These are phyloP conservation scores for Linum trigynum DNA, from an alignment of 345 rosid genomes.

Conservation along the genomic window DNA sequence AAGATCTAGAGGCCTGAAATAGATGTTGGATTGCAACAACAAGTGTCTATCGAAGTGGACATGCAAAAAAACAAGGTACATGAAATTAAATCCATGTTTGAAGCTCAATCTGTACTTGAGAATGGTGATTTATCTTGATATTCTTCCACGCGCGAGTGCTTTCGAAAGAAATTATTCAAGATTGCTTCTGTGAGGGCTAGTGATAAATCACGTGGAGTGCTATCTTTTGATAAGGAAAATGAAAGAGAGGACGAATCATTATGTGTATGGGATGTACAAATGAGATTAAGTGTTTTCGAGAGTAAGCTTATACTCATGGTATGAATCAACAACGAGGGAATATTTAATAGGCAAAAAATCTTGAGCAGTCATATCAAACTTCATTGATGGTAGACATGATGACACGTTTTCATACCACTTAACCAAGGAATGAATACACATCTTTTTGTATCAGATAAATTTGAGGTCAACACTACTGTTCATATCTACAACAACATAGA, in stretches of 20 bases:
- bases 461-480: constrained; percentile 61
- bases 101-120: neutral
- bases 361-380: constrained; percentile 1
- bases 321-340: constrained; percentile 31
- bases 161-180: neutral
- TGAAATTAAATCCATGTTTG: constrained; percentile 14
- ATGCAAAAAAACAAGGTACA: neutral
- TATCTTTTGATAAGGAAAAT: constrained; percentile 26
- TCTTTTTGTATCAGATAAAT: constrained; percentile 20
- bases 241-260: constrained; percentile 23
- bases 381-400: constrained; percentile 6
- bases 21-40: neutral
- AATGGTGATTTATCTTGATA: neutral
- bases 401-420: constrained; percentile 3
- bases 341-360: constrained; percentile 3
- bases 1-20: neutral
- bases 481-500: constrained; percentile 42
- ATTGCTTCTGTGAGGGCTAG: constrained; percentile 24
- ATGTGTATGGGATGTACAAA: constrained; percentile 21
- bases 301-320: constrained; percentile 30
- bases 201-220: constrained; percentile 16
- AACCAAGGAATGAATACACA: neutral
- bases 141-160: neutral
- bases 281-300: constrained; percentile 30
- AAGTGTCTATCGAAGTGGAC: neutral